phyloP scores from a whole-genome alignment of 805 yeast genomes.

The Wickerhamiella bombiphila region DNA sequence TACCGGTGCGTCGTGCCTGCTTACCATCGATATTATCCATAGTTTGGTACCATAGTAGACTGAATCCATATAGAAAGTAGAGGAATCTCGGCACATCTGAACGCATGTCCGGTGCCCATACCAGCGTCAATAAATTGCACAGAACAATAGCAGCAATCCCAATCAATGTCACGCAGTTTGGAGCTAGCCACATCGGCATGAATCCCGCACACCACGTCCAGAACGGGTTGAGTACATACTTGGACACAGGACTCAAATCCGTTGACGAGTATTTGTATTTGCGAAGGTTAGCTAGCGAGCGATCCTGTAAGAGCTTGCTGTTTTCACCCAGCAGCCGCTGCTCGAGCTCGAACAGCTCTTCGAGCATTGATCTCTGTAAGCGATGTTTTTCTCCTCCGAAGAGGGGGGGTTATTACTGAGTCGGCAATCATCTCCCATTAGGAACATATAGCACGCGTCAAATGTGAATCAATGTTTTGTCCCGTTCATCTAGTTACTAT shows the following conservation, averaged over 20 bases:
- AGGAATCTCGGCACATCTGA: constrained; percentile 57
- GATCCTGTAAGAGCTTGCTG: constrained; percentile 14
- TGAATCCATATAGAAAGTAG: constrained; percentile 62
- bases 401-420: too few relatives aligned
- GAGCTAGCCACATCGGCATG: constrained; percentile 88
- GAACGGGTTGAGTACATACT: constrained; percentile 65
- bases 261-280: constrained; percentile 29
- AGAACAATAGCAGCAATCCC: constrained; percentile 63
- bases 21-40: constrained; percentile 96
- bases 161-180: constrained; percentile 72
- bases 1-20: constrained; percentile 90
- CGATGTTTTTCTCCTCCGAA: too few relatives aligned
- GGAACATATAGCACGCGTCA: too few relatives aligned
- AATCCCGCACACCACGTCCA: constrained; percentile 68
- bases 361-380: too few relatives aligned
- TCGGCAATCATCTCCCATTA: too few relatives aligned
- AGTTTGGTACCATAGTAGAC: constrained; percentile 82
- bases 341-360: constrained; percentile 18
- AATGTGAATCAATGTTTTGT: too few relatives aligned
- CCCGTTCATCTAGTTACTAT: too few relatives aligned
- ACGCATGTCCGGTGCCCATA: constrained; percentile 56
- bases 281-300: constrained; percentile 15
- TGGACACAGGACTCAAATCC: constrained; percentile 70
- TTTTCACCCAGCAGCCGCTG: constrained; percentile 18
- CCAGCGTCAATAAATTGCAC: constrained; percentile 46